These are phyloP conservation scores for Nicotiana rustica DNA, from an alignment of 305 asterid species.

Conservation along the genomic window DNA sequence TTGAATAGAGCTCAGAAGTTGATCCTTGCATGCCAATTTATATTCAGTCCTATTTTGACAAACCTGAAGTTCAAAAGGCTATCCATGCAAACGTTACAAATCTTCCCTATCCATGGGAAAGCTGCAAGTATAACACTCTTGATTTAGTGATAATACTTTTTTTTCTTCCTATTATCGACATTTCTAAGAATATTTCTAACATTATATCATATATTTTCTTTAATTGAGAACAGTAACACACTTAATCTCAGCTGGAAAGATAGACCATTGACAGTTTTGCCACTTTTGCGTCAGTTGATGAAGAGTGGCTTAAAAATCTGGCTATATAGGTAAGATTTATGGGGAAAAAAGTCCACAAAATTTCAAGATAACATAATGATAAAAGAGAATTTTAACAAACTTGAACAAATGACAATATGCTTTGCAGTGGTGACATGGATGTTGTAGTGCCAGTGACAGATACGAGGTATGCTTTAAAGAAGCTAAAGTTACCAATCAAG, in stretches of 20 bases:
- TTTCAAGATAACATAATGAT: not conserved
- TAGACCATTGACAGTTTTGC: constrained; percentile 41
- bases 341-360: not conserved
- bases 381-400: not conserved
- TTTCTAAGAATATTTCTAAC: not conserved
- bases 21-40: constrained; percentile 55
- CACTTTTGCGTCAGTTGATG: constrained; percentile 50
- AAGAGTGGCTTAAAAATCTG: constrained; percentile 48
- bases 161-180: not conserved
- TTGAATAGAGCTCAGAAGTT: constrained; percentile 37
- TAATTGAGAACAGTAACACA: constrained; percentile 18
- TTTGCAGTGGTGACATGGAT: constrained; percentile 56
- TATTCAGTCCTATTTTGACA: constrained; percentile 49
- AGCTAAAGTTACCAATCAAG: constrained; percentile 40
- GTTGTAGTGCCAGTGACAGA: constrained; percentile 48
- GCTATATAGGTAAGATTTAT: constrained; percentile 49
- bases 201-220: constrained; percentile 8
- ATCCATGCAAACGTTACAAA: constrained; percentile 55
- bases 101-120: constrained; percentile 51
- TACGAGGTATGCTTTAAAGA: constrained; percentile 46
- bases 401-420: not conserved
- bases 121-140: constrained; percentile 52
- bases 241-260: constrained; percentile 40
- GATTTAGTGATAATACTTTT: not conserved
- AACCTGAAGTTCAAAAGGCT: constrained; percentile 58